A percentile compares a stretch with the other conserved stretches of the same genome.
Conservation (phyloP, 805 yeast genomes). For the Kockiozyma suomiensis region DNA sequence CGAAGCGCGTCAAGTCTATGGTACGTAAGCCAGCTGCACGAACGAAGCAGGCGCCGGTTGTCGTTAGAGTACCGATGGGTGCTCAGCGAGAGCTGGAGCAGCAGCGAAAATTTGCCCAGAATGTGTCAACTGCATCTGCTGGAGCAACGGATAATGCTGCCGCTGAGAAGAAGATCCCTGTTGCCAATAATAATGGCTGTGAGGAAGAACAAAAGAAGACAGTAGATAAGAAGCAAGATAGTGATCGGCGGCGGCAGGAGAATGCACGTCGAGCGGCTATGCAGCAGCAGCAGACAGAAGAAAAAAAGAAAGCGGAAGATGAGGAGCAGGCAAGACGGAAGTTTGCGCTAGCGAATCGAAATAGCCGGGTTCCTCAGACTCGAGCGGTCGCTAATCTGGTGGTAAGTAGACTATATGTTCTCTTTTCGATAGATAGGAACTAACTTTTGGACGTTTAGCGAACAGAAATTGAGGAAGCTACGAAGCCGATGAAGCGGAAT, state of each 20-base stretch:
- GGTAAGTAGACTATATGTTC: background rate
- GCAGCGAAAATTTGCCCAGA: constrained; percentile 33
- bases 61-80: constrained; percentile 37
- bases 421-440: background rate
- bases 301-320: constrained; percentile 12
- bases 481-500: constrained; percentile 22
- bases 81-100: constrained; percentile 37
- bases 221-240: constrained; percentile 27
- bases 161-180: background rate
- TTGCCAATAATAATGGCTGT: background rate
- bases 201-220: constrained; percentile 18
- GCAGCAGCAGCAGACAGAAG: constrained; percentile 18
- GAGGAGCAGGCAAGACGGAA: constrained; percentile 20
- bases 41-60: constrained; percentile 35
- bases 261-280: constrained; percentile 23
- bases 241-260: constrained; percentile 32
- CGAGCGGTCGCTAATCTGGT: constrained; percentile 15
- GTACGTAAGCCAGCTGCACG: constrained; percentile 21
- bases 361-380: constrained; percentile 23
- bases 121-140: constrained; percentile 11
- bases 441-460: background rate
- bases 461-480: constrained; percentile 10
- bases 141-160: background rate
- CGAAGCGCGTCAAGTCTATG: constrained; percentile 28
- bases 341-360: constrained; percentile 14